Percentiles rank a stretch among this genome's conserved stretches.
These are phyloP conservation scores for sunflower (Helianthus annuus) DNA, from an alignment of 129 eudicot species.

Conservation along the genomic window DNA sequence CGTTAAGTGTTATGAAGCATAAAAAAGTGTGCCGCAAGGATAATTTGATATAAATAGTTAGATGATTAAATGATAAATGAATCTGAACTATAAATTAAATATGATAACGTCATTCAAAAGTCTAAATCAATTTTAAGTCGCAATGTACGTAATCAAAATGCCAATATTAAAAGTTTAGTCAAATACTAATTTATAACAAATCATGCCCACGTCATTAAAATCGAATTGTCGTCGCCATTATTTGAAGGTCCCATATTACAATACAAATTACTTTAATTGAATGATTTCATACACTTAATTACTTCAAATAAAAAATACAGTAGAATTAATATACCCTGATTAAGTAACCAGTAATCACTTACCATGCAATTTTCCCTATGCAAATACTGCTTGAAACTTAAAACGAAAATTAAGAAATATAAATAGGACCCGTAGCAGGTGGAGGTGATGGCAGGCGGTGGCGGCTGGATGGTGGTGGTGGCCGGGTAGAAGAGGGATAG, in stretches of 20 bases:
- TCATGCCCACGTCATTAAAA: background rate
- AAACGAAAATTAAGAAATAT: background rate
- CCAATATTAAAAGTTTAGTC: background rate
- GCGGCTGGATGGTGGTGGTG: too few species aligned
- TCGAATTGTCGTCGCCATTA: background rate
- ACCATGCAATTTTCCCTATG: too few species aligned
- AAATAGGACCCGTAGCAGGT: background rate
- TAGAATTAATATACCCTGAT: too few species aligned
- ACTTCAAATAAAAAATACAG: background rate
- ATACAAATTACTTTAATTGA: background rate
- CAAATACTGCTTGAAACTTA: too few species aligned
- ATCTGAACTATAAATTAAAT: background rate
- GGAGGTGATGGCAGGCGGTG: too few species aligned
- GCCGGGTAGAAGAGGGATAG: too few species aligned
- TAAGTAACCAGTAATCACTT: too few species aligned
- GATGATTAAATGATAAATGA: background rate
- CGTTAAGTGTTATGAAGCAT: too few species aligned
- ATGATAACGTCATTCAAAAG: background rate
- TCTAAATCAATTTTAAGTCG: background rate
- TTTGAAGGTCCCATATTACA: background rate
- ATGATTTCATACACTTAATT: background rate
- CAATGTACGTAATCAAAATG: background rate
- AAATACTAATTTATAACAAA: background rate
- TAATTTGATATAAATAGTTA: background rate
- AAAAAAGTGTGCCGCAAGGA: too few species aligned